These are phyloP conservation scores for Tolypocladium album DNA, from an alignment of 2,329 filamentous ascomycete genomes.

Conservation along the genomic window DNA sequence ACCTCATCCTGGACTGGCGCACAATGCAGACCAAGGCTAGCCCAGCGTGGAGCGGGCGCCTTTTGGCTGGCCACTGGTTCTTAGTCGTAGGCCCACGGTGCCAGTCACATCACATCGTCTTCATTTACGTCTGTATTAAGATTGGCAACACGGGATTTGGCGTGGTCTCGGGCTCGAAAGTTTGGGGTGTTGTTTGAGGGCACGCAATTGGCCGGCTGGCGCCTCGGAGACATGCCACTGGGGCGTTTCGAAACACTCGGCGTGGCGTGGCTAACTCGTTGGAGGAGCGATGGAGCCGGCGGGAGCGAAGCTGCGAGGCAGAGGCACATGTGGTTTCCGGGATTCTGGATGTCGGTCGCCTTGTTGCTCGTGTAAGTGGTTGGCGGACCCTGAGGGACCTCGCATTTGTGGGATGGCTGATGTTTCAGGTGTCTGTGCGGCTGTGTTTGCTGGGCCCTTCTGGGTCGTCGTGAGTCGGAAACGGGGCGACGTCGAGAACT, in stretches of 20 bases:
- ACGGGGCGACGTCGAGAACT: neutral
- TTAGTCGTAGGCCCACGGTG: neutral
- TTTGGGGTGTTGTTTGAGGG: neutral
- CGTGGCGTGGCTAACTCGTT: neutral
- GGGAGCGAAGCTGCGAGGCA: neutral
- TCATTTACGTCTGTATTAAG: neutral
- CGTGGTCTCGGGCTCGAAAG: neutral
- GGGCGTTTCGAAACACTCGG: constrained; percentile 1
- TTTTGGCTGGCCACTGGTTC: neutral
- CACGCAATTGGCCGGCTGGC: neutral
- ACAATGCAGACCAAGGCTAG: neutral
- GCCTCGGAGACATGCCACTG: neutral
- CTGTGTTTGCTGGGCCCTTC: neutral
- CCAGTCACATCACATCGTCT: neutral
- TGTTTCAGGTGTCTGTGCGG: constrained; percentile 1
- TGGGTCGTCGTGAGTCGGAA: neutral
- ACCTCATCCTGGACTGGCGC: no score
- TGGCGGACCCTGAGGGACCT: neutral
- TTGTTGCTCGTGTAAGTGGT: neutral
- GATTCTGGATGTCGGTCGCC: neutral
- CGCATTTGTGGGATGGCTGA: neutral
- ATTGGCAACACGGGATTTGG: neutral
- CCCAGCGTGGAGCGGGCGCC: neutral
- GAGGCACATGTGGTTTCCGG: neutral
- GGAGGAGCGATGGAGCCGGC: neutral